Base-by-base conservation (phyloP, 768 basidiomycete genomes). In the Suillus tomentosus region DNA sequence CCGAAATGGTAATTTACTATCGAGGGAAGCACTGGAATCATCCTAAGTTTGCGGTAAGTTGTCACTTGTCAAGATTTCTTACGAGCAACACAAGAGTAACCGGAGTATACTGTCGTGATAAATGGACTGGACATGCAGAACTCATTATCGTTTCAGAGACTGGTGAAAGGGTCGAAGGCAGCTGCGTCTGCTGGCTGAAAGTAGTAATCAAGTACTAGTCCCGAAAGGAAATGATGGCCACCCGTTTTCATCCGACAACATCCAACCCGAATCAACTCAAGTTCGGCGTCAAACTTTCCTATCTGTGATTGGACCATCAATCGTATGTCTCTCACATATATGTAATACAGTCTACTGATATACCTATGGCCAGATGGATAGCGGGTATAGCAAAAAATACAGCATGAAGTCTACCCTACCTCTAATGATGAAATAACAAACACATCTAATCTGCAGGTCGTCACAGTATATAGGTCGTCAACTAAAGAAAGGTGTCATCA, bases 81-180 rank as follows among this genome's bases (percentile, higher is more conserved):
- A 24, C 24, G 24, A 24, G 24, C 2, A 24, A 24, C 24, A 1
- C 27, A 27, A 27, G 27, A 31, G 3, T 31, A 31, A 31, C 3
- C 3, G 92, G 89, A 3, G 79, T 75, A n/a, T 86, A 75, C 6
- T 85, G 86, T 61, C 90, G 82, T 42, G 91, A 92, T 34, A 81
- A 79, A 19, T 90, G 77, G 53, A 85, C 71, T 59, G 84, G 77
- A 72, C 81, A 80, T 36, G 78, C 66, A 9, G 78, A 74, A 74
- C 72, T 82, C 84, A 85, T 86, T 67, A 73, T 74, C 68, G 79
- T 71, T 13, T 58, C 40, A 58, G 40, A 40, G 40, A 57, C 56
- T 40, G 39, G 37, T 22, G 22, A 39, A 42, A 37, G 57, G 37
- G 56, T 39, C 27, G 27, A 27, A 27, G 27, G 27, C 27, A 27